Evolutionary conservation across 2,329 filamentous ascomycete genomes (phyloP).

Genomic region (Colletotrichum paranaense): DNA sequence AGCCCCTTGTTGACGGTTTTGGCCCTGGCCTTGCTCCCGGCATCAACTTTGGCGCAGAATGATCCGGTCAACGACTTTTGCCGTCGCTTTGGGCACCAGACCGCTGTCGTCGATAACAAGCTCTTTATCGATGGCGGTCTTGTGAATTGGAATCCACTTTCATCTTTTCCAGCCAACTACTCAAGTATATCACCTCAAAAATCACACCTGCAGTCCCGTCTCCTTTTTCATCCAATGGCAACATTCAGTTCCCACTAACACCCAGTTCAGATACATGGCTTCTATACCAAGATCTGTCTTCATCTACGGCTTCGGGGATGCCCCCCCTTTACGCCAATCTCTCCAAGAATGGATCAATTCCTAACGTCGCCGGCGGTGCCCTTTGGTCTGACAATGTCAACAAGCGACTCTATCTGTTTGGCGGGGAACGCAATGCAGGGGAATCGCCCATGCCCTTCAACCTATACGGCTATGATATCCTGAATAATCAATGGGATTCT

Average conservation of each 20-base stretch:
- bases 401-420: constrained; percentile 72
- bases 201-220: background rate
- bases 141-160: constrained; percentile 64
- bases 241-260: background rate
- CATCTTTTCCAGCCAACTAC: constrained; percentile 61
- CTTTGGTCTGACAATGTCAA: constrained; percentile 72
- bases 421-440: constrained; percentile 62
- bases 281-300: constrained; percentile 67
- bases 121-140: constrained; percentile 73
- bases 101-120: constrained; percentile 67
- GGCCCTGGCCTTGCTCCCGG: constrained; percentile 16
- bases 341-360: constrained; percentile 68
- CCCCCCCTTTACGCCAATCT: constrained; percentile 68
- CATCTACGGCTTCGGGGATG: constrained; percentile 54
- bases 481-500: constrained; percentile 66
- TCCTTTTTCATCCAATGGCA: too few species aligned
- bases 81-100: constrained; percentile 68
- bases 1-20: background rate
- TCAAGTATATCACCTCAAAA: constrained; percentile 58
- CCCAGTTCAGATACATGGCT: constrained; percentile 60
- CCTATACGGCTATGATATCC: constrained; percentile 68
- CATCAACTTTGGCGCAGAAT: constrained; percentile 46
- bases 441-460: constrained; percentile 56
- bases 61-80: constrained; percentile 67
- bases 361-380: constrained; percentile 55